These are phyloP conservation scores for Avicennia marina DNA, from an alignment of 257 asterid species.

Conservation along the genomic window DNA sequence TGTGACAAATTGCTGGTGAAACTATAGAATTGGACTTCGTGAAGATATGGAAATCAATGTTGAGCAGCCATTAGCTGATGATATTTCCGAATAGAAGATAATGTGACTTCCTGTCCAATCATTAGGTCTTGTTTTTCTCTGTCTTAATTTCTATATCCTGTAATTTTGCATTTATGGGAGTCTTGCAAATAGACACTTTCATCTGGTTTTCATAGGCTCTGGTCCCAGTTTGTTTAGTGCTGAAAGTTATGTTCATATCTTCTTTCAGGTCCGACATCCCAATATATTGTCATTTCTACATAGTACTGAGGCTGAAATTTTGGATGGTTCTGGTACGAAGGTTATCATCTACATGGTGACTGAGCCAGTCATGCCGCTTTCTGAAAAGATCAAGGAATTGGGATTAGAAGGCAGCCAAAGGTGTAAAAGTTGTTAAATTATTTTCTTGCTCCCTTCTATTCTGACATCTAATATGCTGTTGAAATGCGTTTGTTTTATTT, in stretches of 20 bases:
- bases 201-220: slow-evolving; percentile 11
- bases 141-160: not conserved
- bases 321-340: slow-evolving; percentile 75
- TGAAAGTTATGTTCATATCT: slow-evolving; percentile 10
- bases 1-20: slow-evolving; percentile 6
- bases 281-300: slow-evolving; percentile 91
- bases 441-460: slow-evolving; percentile 11
- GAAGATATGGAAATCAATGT: not conserved
- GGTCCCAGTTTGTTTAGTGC: not conserved
- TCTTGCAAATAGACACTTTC: not conserved
- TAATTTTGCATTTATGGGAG: slow-evolving; percentile 4
- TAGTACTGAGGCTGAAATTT: slow-evolving; percentile 88
- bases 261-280: slow-evolving; percentile 95
- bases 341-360: slow-evolving; percentile 88
- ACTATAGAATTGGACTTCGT: not conserved
- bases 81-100: not conserved
- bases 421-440: slow-evolving; percentile 33
- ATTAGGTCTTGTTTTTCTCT: slow-evolving; percentile 7
- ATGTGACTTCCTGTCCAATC: not conserved
- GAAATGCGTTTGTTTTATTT: not conserved
- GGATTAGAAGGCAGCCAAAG: slow-evolving; percentile 86
- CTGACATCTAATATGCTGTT: slow-evolving; percentile 13
- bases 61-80: not conserved
- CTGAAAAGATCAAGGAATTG: slow-evolving; percentile 91
- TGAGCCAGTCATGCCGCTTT: slow-evolving; percentile 95